Base-by-base conservation (phyloP, 2,329 filamentous ascomycete genomes). In the Sporothrix curviconia region DNA sequence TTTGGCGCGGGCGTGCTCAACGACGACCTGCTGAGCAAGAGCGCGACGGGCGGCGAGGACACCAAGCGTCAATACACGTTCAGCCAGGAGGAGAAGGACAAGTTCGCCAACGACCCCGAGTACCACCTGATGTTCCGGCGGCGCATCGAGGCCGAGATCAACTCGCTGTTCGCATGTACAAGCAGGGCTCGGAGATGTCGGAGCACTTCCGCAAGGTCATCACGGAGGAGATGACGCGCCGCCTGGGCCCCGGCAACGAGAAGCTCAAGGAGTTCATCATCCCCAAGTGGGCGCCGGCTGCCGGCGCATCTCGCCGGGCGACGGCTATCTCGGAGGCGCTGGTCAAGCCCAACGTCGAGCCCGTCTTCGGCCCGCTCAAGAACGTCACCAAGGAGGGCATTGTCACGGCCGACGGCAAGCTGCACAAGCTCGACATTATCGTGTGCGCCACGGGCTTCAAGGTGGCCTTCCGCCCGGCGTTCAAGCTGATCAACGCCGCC, bases 281-380 rank as follows among this genome's bases (percentile, higher is more conserved):
- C 7, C 74, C 73, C 14, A 68, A 65, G 43, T 79, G 75, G 67
- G 68, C 71, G 2, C 73, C 6, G 77, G 78, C 7, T 75, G 68
- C 65, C 69, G 68, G 56, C 71, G 72, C 3, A 70, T 76, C 54
- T 72, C 73, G 0, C 74, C 74, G 1, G 74, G 73, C 2, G 69
- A 72, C 55, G 72, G 73, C 8, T 76, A 74, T 63, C 65, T 76
- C 39, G n/a, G 72, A 76, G 61, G 69, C 71, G n/a, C 66, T 78
- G 49, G 69, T 68, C 4, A 61, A 74, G 59, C 67, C 71, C 22
- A 79, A 81, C 53, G 74, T 79, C 7, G 65, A 69, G n/a, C 69
- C 71, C 7, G 69, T 76, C 22, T 69, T 69, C 30, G 70, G 72
- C 14, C 65, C 64, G 2, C 75, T 80, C 61, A 60, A 64, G 15